Conservation (phyloP, 345 rosid genomes). For the Alliaria petiolata region DNA sequence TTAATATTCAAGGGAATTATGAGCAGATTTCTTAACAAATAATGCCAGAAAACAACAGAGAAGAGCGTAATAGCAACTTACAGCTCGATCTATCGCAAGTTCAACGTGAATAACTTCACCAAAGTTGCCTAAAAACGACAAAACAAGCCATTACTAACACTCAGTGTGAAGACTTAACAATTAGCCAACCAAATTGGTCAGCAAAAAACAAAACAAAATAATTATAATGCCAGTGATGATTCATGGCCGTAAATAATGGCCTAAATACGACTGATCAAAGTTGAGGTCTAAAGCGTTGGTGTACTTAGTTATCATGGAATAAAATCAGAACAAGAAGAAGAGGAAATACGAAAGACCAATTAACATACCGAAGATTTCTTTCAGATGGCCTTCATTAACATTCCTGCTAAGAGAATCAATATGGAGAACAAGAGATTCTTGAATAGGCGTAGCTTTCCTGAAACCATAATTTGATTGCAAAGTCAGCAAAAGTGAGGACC, state of each 20-base stretch:
- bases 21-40: not conserved
- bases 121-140: slow-evolving; percentile 56
- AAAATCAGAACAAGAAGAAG: not conserved
- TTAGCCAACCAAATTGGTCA: too few relatives aligned
- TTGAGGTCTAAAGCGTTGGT: not conserved
- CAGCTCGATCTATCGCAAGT: slow-evolving; percentile 85
- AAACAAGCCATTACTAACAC: slow-evolving; percentile 18
- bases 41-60: not conserved
- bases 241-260: not conserved
- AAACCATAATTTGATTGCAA: slow-evolving; percentile 22
- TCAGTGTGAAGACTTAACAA: too few relatives aligned
- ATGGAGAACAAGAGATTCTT: slow-evolving; percentile 84
- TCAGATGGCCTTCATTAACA: slow-evolving; percentile 91
- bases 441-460: slow-evolving; percentile 79
- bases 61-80: slow-evolving; percentile 37
- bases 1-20: not conserved
- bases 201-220: not conserved
- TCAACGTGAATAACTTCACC: slow-evolving; percentile 89
- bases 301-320: too few relatives aligned
- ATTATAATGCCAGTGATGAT: not conserved
- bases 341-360: not conserved
- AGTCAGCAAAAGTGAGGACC: not conserved
- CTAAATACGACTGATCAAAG: slow-evolving; percentile 3
- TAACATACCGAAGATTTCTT: slow-evolving; percentile 80
- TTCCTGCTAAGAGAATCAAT: slow-evolving; percentile 78